Percentiles rank a stretch among this genome's conserved stretches.
Evolutionary conservation across 2,329 filamentous ascomycete genomes (phyloP).

Genomic region (Tolypocladium ovalisporum): DNA sequence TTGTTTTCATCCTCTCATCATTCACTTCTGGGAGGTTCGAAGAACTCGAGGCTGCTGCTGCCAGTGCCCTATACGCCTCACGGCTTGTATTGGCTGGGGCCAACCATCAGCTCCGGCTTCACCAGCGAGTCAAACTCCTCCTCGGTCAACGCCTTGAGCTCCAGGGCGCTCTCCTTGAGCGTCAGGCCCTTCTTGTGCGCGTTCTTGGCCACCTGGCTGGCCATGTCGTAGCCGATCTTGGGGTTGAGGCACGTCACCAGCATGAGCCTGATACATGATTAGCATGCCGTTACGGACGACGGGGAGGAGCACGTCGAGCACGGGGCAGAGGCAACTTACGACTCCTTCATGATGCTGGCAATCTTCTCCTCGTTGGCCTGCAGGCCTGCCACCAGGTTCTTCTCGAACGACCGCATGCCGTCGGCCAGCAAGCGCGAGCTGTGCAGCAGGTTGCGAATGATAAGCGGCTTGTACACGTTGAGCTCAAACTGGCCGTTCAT

Average conservation of each 20-base stretch:
- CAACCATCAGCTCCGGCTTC: conserved; percentile 89
- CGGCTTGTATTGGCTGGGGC: conserved; percentile 54
- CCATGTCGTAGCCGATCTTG: conserved; percentile 96
- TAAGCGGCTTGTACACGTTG: conserved; percentile 96
- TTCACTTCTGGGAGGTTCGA: neutral
- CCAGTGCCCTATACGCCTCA: conserved; percentile 4
- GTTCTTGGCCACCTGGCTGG: conserved; percentile 94
- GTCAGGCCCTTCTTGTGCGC: conserved; percentile 97
- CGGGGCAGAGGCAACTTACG: conserved; percentile 42
- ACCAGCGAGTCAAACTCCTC: conserved; percentile 88
- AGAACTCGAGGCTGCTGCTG: neutral
- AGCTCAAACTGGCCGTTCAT: conserved; percentile 98
- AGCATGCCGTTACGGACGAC: neutral
- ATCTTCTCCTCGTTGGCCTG: conserved; percentile 94
- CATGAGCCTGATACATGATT: conserved; percentile 61
- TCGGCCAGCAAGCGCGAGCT: conserved; percentile 80
- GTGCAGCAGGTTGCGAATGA: conserved; percentile 93
- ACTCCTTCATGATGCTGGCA: conserved; percentile 80
- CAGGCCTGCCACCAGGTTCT: conserved; percentile 79
- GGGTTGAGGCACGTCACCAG: conserved; percentile 96
- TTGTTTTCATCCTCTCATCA: neutral
- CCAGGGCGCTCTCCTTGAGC: conserved; percentile 86
- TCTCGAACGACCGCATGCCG: conserved; percentile 90
- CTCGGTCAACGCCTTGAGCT: conserved; percentile 78
- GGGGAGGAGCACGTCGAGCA: conserved; percentile 1